Conservation (phyloP, 441 rosid genomes). For the Lepidium campestre region DNA sequence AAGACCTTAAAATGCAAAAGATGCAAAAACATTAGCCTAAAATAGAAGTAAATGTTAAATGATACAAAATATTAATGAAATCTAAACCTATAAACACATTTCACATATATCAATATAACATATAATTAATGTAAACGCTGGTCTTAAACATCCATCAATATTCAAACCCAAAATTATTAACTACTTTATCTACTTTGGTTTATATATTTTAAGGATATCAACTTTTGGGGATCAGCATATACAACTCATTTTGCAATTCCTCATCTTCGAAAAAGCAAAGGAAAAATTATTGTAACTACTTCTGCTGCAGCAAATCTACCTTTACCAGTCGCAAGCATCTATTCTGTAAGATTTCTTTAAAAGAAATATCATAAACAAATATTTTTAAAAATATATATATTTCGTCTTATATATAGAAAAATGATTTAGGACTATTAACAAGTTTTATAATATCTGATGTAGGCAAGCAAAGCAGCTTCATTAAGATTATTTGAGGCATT, state of each 20-base stretch:
- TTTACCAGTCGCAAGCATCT: slow-evolving; percentile 21
- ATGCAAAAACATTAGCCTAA: too few relatives aligned
- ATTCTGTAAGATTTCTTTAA: slow-evolving; percentile 12
- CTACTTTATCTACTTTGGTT: neutral
- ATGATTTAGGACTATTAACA: neutral
- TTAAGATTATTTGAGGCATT: slow-evolving; percentile 42
- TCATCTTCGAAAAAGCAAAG: slow-evolving; percentile 36
- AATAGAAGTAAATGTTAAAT: too few relatives aligned
- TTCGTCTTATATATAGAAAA: neutral
- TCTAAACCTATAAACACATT: too few relatives aligned
- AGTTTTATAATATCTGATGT: neutral
- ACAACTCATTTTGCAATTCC: slow-evolving; percentile 36
- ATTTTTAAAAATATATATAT: too few relatives aligned
- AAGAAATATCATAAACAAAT: slow-evolving; percentile 2
- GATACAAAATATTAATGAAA: too few relatives aligned
- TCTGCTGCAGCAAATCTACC: slow-evolving; percentile 20
- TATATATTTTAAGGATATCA: slow-evolving; percentile 24
- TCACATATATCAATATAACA: too few relatives aligned
- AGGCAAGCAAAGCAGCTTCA: slow-evolving; percentile 60
- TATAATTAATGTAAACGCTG: neutral
- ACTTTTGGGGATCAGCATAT: slow-evolving; percentile 42
- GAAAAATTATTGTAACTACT: slow-evolving; percentile 33
- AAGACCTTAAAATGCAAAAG: too few relatives aligned
- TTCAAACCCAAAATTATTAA: neutral
- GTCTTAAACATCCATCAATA: neutral